Percentiles rank a stretch among this genome's conserved stretches.
Evolutionary conservation across 108 stramenopile genomes (phyloP).

Genomic region (Cafeteria roenbergensis): DNA sequence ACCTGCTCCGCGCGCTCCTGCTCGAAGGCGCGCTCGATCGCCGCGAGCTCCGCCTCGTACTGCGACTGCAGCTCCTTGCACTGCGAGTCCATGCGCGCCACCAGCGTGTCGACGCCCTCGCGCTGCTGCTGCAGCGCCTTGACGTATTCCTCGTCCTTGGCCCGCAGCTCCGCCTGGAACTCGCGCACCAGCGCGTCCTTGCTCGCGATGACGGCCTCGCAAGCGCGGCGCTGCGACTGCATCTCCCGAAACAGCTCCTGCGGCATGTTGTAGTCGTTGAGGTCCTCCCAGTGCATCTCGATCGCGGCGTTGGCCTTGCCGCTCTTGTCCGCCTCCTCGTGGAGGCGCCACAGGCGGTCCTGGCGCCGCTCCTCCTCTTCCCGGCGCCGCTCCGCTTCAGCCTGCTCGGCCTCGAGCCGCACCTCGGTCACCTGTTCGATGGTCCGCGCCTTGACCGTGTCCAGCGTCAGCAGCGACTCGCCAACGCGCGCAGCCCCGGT

Average conservation of each 20-base stretch:
- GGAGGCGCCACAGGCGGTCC: constrained; percentile 42
- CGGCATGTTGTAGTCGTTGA: constrained; percentile 49
- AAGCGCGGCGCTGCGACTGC: constrained; percentile 37
- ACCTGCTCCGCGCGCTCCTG: constrained; percentile 39
- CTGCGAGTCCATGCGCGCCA: constrained; percentile 38
- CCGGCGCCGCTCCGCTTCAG: constrained; percentile 34
- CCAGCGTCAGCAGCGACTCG: too few species aligned
- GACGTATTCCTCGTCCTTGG: constrained; percentile 60
- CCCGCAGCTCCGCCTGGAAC: constrained; percentile 50
- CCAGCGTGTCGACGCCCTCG: constrained; percentile 47
- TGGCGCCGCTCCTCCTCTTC: constrained; percentile 45
- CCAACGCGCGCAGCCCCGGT: too few species aligned
- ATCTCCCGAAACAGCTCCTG: constrained; percentile 44
- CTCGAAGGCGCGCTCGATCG: constrained; percentile 41
- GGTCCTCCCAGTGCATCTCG: constrained; percentile 54
- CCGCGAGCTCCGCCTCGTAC: constrained; percentile 35
- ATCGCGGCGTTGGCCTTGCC: constrained; percentile 54
- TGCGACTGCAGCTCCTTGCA: constrained; percentile 39
- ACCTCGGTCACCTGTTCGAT: constrained; percentile 40
- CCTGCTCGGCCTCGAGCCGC: constrained; percentile 42
- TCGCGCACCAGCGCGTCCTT: constrained; percentile 48
- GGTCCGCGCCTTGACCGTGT: constrained; percentile 37
- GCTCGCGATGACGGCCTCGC: constrained; percentile 40
- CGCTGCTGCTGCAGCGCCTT: constrained; percentile 47
- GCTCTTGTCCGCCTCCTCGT: constrained; percentile 43